Base-by-base conservation (phyloP, 1,284 basidiomycete species). In the Leccinum solheimii region DNA sequence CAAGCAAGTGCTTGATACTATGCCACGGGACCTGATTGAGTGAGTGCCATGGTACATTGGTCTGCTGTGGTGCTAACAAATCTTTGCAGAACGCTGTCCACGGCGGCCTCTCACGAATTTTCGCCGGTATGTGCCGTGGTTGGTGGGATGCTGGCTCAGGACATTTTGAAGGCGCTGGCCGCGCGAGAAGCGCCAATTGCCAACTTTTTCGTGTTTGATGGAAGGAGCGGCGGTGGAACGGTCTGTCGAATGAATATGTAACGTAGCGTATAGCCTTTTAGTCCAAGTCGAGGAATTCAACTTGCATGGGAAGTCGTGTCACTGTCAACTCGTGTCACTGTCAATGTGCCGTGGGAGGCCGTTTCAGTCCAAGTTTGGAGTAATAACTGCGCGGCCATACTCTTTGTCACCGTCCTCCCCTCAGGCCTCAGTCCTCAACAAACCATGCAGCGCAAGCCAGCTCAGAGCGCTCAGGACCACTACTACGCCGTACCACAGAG, bases 71-170 rank as follows among this genome's bases (percentile, higher is more conserved):
- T 57, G 40, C 53, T 66, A 55, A 68, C 56, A 58, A 45, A 48
- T 57, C 38, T 51, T 63, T 53, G 55, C 65, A 91, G 90, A 60
- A 79, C 85, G 50, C 67, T 91, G 53, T 79, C 87, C 11, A 80
- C 79, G 16, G 89, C 90, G n/a, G 89, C 94, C 14, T 77, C 79
- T n/a, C 86, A 91, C 73, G 91, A 97, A 72, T 92, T 97, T 79
- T 87, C 92, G 3, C 92, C 95, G 2, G 87, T 95, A 4, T 90
- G 95, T 72, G 95, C 95, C 1, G 90, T 99, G 32, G 81, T 99
- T 51, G 97, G 97, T 32, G 97, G 97, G 14, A 85, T 98, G 75
- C 78, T 98, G 14, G 95, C 90, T 2, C 97, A 99, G 76, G 97
- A 98, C 74, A 90, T 98, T 57, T 81, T 99, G 51, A 97, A 98